Base-by-base conservation (phyloP, 1,284 basidiomycete genomes). In the Malassezia furfur region DNA sequence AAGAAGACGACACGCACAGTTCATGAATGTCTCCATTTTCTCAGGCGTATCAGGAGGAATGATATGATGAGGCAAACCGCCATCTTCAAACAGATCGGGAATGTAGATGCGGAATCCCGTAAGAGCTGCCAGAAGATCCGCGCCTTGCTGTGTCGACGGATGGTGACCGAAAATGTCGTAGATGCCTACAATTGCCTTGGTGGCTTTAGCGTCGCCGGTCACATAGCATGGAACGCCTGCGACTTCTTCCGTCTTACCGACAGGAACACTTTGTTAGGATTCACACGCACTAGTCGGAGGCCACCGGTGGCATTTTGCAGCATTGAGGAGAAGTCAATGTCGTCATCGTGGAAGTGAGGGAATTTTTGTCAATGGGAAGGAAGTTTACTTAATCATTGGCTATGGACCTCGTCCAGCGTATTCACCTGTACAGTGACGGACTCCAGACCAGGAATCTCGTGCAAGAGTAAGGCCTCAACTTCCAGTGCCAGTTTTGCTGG, bases 131-230 rank as follows among this genome's bases (percentile, higher is more conserved):
- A 85, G 77, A 39, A 83, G 80, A 67, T 85, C 83, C 31, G 63
- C 67, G 65, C 77, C 78, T 61, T 79, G 78, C 48, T 77, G 61
- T 50, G 77, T 77, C 63, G 78, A 77, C 28, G 78, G 75, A 50
- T 64, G 65, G 63, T 62, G 82, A 78, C 82, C 83, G 63, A 84
- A 84, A 62, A 84, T 83, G 65, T 85, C 83, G 62, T 78, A 84
- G 37, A 84, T 79, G 54, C 79, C 80, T 43, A 84, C 75, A 43
- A 84, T 76, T 7, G 81, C 81, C 50, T 78, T 78, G 36, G 79
- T 75, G 48, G 78, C 77, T 17, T 71, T 75, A 57, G 77, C 76
- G 8, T 80, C 78, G 0, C 65, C 63, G n/a, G 59, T 53, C 38
- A 54, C 54, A 57, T 67, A 68, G 56, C 56, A 41, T 28, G 63